Evolutionary conservation across 768 basidiomycete species (phyloP).

Genomic region (Psilocybe tampanensis): DNA sequence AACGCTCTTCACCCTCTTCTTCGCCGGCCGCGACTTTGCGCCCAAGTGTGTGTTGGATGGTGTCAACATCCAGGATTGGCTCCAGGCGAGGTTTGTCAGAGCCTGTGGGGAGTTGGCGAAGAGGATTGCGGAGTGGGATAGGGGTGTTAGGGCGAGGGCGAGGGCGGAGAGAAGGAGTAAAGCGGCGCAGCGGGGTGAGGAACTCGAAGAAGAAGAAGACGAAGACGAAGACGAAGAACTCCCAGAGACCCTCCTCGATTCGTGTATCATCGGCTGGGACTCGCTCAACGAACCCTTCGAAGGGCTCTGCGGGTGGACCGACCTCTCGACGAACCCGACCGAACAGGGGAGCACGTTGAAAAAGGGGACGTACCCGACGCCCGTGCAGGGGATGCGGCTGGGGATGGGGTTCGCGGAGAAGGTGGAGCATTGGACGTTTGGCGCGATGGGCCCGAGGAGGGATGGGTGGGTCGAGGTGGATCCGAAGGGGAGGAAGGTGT

Average conservation of each 20-base stretch:
- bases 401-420: slow-evolving; percentile 88
- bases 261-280: slow-evolving; percentile 96
- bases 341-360: slow-evolving; percentile 74
- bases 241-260: slow-evolving; percentile 56
- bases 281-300: slow-evolving; percentile 94
- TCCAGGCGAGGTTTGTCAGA: slow-evolving; percentile 74
- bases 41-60: slow-evolving; percentile 91
- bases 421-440: slow-evolving; percentile 83
- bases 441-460: slow-evolving; percentile 72
- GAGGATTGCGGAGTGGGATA: slow-evolving; percentile 59
- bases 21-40: slow-evolving; percentile 86
- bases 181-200: no score
- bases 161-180: no score
- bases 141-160: slow-evolving; percentile 28
- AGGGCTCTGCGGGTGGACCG: slow-evolving; percentile 69
- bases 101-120: slow-evolving; percentile 80
- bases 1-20: slow-evolving; percentile 94
- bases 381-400: slow-evolving; percentile 79
- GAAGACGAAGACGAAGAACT: no score
- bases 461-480: slow-evolving; percentile 81
- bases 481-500: slow-evolving; percentile 78
- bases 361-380: slow-evolving; percentile 87
- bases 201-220: no score
- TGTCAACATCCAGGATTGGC: slow-evolving; percentile 89
- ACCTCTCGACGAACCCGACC: slow-evolving; percentile 66